Conservation (phyloP, 1,139 yeast species). For the Hyphopichia khmerensis region DNA sequence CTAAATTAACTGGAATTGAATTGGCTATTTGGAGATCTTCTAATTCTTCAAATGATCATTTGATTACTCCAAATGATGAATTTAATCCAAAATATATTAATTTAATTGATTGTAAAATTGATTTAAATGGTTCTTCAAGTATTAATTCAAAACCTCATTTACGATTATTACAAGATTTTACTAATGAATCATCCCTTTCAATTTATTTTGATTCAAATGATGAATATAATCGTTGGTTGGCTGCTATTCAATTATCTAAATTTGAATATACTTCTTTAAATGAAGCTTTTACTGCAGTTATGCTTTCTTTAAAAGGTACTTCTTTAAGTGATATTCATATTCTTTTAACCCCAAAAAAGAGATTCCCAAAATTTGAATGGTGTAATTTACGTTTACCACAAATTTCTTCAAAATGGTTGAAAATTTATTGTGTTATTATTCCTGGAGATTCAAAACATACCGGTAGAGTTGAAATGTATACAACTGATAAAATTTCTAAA, state of each 20-base stretch:
- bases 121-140: conserved; percentile 11
- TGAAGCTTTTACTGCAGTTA: conserved; percentile 58
- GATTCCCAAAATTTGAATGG: conserved; percentile 52
- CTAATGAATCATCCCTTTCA: conserved; percentile 29
- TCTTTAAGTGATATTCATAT: conserved; percentile 54
- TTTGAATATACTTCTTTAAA: conserved; percentile 52
- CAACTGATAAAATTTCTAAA: conserved; percentile 39
- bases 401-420: conserved; percentile 54
- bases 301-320: conserved; percentile 54
- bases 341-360: conserved; percentile 45
- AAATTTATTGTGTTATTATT: conserved; percentile 45
- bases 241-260: conserved; percentile 46
- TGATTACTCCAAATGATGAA: conserved; percentile 24
- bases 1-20: conserved; percentile 52
- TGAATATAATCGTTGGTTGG: conserved; percentile 44
- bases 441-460: conserved; percentile 40
- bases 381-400: conserved; percentile 57
- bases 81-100: conserved; percentile 49
- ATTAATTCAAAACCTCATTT: neutral
- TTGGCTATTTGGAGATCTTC: conserved; percentile 43
- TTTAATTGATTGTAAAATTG: conserved; percentile 44
- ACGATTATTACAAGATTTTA: conserved; percentile 37
- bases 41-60: conserved; percentile 24
- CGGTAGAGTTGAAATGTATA: conserved; percentile 53
- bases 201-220: conserved; percentile 30